Evolutionary conservation across 2,329 filamentous ascomycete species (phyloP), one percentile per base, ranked within the genome.

Genomic region (Ceratocystis cacaofunesta): DNA sequence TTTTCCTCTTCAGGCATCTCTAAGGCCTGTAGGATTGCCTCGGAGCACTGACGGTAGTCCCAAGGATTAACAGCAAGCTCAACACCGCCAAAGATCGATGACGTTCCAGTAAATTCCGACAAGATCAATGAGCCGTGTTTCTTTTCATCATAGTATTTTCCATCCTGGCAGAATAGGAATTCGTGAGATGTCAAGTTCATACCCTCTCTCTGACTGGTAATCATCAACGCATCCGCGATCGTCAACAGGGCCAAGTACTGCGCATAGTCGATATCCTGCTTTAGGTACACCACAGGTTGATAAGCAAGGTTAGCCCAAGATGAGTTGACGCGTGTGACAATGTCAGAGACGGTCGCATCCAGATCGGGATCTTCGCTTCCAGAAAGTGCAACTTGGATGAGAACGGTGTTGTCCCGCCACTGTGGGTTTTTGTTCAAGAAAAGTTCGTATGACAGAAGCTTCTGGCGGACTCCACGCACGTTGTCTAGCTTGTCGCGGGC

Each of bases 151-250:
- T 83, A 76, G 63, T 81, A 80, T 69, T 83, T 83, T 50, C 92
- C 92, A 71, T 97, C 92, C 72, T 97, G 92, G 72, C 92, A 96
- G 70, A 90, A 89, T 43, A 96, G 82, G 72, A 91, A 97, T 73
- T 97, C 92, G 73, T 97, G 94, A 5, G 89, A 92, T 0, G 92
- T 96, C 65, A 97, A 76, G 73, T 96, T 97, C 94, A 97, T 97
- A 68, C 92, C 92, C 74, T 97, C 92, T 63, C 94, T 90, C 70
- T 97, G 85, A 72, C 90, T 95, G 1, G 92, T 95, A 71, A 97
- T 94, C 84, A 96, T 94, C 62, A 97, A 79, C 2, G 88, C 89
- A 76, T 97, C 92, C 1, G 92, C 94, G 63, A 95, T 87, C 2
- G 90, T 90, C 60, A 96, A 81, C 6, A 97, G 79, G 1, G 92